A percentile compares a stretch with the other conserved stretches of the same genome.
Conservation (phyloP, 2,329 filamentous ascomycete genomes). For the Aspergillus tubingensis region DNA sequence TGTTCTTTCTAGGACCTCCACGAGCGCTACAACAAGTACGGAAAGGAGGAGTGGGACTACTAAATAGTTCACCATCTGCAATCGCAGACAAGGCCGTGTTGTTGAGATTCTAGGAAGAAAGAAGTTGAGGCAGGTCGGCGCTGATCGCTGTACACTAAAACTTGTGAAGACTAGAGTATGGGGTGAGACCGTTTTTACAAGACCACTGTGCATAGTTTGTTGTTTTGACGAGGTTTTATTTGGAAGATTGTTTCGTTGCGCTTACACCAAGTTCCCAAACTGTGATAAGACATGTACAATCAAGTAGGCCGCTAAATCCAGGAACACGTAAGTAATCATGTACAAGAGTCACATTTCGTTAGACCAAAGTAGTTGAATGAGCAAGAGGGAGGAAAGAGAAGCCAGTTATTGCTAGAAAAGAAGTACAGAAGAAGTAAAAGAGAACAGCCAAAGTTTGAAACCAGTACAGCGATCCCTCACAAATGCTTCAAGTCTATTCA, state of each 20-base stretch:
- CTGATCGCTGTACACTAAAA: constrained; percentile 39
- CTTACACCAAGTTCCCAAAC: constrained; percentile 11
- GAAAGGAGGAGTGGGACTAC: constrained; percentile 79
- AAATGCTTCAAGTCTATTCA: constrained; percentile 24
- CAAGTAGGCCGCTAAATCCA: constrained; percentile 1
- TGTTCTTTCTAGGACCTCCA: constrained; percentile 68
- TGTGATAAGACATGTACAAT: constrained; percentile 1
- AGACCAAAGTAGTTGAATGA: constrained; percentile 14
- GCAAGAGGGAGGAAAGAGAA: no score
- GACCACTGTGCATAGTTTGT: constrained; percentile 38
- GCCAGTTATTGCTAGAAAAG: constrained; percentile 15
- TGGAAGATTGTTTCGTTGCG: constrained; percentile 30
- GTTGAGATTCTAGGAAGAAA: constrained; percentile 7
- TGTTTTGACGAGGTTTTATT: constrained; percentile 33
- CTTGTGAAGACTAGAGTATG: constrained; percentile 27
- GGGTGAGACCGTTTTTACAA: constrained; percentile 23
- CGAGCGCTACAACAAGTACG: constrained; percentile 99
- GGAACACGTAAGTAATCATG: constrained; percentile 14
- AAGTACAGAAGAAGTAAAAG: constrained; percentile 20
- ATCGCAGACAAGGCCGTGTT: constrained; percentile 15
- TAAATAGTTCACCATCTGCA: constrained; percentile 24
- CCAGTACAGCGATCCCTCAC: constrained; percentile 15
- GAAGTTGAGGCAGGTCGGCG: constrained; percentile 14
- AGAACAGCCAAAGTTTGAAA: constrained; percentile 15
- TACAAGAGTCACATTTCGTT: constrained; percentile 23